A percentile compares a stretch with the other conserved stretches of the same genome.
Conservation (phyloP, 2,329 filamentous ascomycete genomes). For the Neophaeococcomyces aloes region DNA sequence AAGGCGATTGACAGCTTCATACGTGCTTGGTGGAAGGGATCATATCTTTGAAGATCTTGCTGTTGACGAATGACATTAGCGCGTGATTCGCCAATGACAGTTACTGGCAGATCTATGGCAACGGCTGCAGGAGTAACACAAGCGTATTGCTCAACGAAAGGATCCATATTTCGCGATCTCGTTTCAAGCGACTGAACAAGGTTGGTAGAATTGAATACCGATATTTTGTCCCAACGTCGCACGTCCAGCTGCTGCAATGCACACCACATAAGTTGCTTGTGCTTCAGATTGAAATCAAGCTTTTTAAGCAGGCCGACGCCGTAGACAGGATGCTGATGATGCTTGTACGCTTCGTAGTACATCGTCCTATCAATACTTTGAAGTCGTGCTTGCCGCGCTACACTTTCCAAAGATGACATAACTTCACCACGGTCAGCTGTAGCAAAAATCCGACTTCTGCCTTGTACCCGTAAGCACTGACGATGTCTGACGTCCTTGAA, state of each 20-base stretch:
- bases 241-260: conserved; percentile 38
- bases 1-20: conserved; percentile 93
- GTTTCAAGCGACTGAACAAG: conserved; percentile 67
- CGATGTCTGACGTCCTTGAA: conserved; percentile 62
- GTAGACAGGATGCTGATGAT: conserved; percentile 71
- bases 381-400: conserved; percentile 57
- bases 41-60: conserved; percentile 43
- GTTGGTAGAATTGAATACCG: conserved; percentile 39
- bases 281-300: conserved; percentile 53
- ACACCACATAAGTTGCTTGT: conserved; percentile 46
- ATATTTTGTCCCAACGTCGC: conserved; percentile 12
- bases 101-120: conserved; percentile 61
- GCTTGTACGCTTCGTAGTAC: conserved; percentile 69
- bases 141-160: conserved; percentile 72
- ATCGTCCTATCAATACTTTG: conserved; percentile 72
- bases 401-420: conserved; percentile 61
- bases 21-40: conserved; percentile 88
- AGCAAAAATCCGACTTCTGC: conserved; percentile 17
- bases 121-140: conserved; percentile 86
- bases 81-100: conserved; percentile 54
- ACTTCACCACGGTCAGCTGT: conserved; percentile 41
- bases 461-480: conserved; percentile 47
- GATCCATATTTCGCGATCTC: conserved; percentile 61
- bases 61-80: conserved; percentile 47
- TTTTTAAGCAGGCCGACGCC: conserved; percentile 68